Percentiles rank a stretch among this genome's conserved stretches.
Conservation (phyloP, 345 rosid species). For the Bruguiera parviflora region DNA sequence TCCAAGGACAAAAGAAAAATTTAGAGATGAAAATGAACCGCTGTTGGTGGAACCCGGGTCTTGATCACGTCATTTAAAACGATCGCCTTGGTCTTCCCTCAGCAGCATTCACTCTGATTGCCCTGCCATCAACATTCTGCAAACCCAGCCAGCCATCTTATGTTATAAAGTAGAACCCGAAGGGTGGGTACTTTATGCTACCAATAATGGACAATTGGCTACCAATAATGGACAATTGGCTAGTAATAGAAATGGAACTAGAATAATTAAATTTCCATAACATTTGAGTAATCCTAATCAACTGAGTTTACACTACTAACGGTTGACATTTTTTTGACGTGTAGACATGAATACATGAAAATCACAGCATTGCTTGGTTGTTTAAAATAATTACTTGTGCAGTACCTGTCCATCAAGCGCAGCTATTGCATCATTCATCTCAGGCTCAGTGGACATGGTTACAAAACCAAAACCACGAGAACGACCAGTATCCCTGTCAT, state of each 20-base stretch:
- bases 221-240: not conserved
- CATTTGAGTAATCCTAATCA: no score
- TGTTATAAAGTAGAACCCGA: slow-evolving; percentile 3
- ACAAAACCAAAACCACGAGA: slow-evolving; percentile 97
- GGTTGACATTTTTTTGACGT: no score
- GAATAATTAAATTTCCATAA: no score
- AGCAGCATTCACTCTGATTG: slow-evolving; percentile 84
- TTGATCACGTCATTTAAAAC: slow-evolving; percentile 33
- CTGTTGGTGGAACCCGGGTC: slow-evolving; percentile 10
- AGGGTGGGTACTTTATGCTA: not conserved
- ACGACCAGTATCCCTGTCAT: slow-evolving; percentile 85
- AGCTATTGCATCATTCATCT: slow-evolving; percentile 82
- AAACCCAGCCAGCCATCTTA: slow-evolving; percentile 8
- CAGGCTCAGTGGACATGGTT: slow-evolving; percentile 64
- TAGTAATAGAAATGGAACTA: no score
- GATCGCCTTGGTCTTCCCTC: slow-evolving; percentile 73
- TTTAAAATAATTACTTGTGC: no score
- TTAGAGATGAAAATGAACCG: not conserved
- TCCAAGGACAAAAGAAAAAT: not conserved
- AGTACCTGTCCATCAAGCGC: slow-evolving; percentile 93
- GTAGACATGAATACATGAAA: no score
- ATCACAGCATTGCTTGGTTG: no score
- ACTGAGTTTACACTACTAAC: no score
- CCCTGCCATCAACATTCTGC: slow-evolving; percentile 83
- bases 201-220: not conserved